A percentile compares a stretch with the other conserved stretches of the same genome.
Evolutionary conservation across 306 rosid genomes (phyloP).

Genomic region (Pterocarpus santalinus): DNA sequence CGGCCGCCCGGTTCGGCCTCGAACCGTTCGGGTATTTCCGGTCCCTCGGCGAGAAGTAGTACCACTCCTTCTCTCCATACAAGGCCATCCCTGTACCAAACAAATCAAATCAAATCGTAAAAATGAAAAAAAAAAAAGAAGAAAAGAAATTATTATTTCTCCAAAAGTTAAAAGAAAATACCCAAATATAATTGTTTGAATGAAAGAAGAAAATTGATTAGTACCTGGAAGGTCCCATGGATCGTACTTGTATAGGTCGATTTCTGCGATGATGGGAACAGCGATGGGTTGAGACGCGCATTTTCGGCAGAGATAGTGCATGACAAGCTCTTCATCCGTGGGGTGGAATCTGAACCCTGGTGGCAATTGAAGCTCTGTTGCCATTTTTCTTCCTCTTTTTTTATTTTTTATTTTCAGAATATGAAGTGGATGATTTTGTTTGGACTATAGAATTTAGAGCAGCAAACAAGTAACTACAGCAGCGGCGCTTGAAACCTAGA

Average conservation of each 20-base stretch:
- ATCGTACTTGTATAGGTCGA: constrained; percentile 84
- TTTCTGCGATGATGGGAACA: constrained; percentile 88
- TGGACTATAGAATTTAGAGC: too few relatives aligned
- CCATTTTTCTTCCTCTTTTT: constrained; percentile 39
- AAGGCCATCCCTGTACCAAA: constrained; percentile 67
- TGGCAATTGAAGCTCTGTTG: constrained; percentile 78
- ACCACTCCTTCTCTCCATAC: constrained; percentile 97
- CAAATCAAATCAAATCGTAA: too few relatives aligned
- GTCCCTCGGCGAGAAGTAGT: constrained; percentile 75
- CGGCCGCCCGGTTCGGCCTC: constrained; percentile 96
- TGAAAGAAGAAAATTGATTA: constrained; percentile 15
- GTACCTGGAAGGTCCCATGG: constrained; percentile 93
- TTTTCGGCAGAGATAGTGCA: constrained; percentile 89
- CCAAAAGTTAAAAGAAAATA: too few relatives aligned
- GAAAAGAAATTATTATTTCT: too few relatives aligned
- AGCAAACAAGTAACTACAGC: constrained; percentile 37
- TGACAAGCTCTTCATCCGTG: constrained; percentile 93
- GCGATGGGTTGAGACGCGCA: constrained; percentile 76
- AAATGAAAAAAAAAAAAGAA: too few relatives aligned
- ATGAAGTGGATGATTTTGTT: too few relatives aligned
- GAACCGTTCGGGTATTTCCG: constrained; percentile 91
- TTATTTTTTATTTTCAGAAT: neutral
- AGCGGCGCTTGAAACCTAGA: constrained; percentile 81
- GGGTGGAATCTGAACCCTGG: constrained; percentile 97
- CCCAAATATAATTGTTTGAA: too few relatives aligned